Evolutionary conservation across 108 stramenopile genomes (phyloP).

Genomic region (Discostella stelligeroides): DNA sequence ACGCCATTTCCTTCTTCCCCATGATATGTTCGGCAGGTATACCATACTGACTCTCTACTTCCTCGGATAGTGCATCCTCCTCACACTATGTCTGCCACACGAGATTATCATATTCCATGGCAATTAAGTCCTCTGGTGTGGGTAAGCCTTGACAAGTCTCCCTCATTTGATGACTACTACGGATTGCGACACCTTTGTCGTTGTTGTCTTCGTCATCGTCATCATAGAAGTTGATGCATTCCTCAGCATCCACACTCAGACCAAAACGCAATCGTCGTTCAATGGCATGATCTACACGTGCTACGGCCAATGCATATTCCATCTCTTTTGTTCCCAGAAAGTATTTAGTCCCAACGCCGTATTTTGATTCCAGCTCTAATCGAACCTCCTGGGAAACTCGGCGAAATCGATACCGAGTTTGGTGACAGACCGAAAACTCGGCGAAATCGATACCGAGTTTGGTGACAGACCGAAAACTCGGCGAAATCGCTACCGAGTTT

Average conservation of each 20-base stretch:
- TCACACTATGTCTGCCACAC: slow-evolving; percentile 9
- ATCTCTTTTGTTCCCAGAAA: slow-evolving; percentile 46
- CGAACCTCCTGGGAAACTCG: no score
- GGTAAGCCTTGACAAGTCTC: no score
- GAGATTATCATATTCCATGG: slow-evolving; percentile 47
- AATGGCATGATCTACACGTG: slow-evolving; percentile 39
- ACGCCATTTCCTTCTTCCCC: slow-evolving; percentile 49
- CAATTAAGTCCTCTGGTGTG: slow-evolving; percentile 35
- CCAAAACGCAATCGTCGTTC: slow-evolving; percentile 22
- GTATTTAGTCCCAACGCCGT: slow-evolving; percentile 35
- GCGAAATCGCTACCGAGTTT: no score
- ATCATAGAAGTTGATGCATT: slow-evolving; percentile 18
- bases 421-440: no score
- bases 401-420: no score
- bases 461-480: no score
- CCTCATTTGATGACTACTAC: no score
- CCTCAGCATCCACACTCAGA: slow-evolving; percentile 18
- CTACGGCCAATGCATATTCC: slow-evolving; percentile 51
- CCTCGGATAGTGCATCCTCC: slow-evolving; percentile 27
- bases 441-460: no score
- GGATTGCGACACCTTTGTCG: no score
- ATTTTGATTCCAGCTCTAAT: slow-evolving; percentile 35
- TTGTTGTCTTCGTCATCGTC: slow-evolving; percentile 3
- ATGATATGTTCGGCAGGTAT: slow-evolving; percentile 48
- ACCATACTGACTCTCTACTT: slow-evolving; percentile 46